A percentile compares a stretch with the other conserved stretches of the same genome.
Evolutionary conservation across 2,329 filamentous ascomycete genomes (phyloP).

Genomic region (Fusarium odoratissimum): DNA sequence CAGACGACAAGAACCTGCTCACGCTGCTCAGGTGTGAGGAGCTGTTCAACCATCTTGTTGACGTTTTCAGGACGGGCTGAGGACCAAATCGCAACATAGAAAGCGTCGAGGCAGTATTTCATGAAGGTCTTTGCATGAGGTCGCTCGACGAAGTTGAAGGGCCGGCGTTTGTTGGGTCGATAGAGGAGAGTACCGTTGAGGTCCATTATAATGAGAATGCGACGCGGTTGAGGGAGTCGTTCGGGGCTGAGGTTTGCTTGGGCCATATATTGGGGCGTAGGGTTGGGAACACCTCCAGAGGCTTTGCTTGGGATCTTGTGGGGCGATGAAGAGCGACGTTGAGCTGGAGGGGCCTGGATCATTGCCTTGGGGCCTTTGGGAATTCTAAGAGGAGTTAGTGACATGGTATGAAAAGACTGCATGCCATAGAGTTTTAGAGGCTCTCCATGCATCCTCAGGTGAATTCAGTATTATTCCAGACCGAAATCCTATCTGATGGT

Average conservation of each 20-base stretch:
- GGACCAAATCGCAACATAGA: constrained; percentile 90
- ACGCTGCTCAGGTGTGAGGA: constrained; percentile 69
- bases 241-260: constrained; percentile 60
- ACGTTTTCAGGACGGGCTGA: constrained; percentile 84
- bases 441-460: background rate
- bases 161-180: constrained; percentile 66
- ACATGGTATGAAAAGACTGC: background rate
- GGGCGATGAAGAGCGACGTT: constrained; percentile 13
- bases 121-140: constrained; percentile 78
- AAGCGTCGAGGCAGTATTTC: constrained; percentile 76
- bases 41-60: constrained; percentile 69
- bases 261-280: constrained; percentile 70
- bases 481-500: too few species aligned
- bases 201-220: constrained; percentile 86
- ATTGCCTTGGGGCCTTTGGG: constrained; percentile 11
- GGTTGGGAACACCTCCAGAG: constrained; percentile 70
- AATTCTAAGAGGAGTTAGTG: constrained; percentile 12
- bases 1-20: constrained; percentile 75
- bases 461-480: too few species aligned
- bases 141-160: constrained; percentile 70
- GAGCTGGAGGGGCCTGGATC: background rate
- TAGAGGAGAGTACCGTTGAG: constrained; percentile 91
- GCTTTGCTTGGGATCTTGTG: constrained; percentile 47
- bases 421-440: background rate
- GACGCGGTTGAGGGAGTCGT: constrained; percentile 60